Conservation (phyloP, 1,284 basidiomycete genomes). For the Ceratobasidium sp. region DNA sequence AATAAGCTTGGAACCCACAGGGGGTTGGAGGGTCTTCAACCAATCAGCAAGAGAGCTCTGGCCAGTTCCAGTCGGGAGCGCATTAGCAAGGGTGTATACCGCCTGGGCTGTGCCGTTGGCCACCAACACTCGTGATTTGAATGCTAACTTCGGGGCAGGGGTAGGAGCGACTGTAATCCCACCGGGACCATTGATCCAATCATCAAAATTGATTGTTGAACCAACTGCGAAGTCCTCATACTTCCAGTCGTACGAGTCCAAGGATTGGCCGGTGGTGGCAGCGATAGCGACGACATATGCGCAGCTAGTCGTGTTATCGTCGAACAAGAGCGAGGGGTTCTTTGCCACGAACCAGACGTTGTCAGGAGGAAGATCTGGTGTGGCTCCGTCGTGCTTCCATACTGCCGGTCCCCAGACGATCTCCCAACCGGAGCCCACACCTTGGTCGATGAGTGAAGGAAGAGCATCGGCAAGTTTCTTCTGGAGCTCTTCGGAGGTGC, state of each 20-base stretch:
- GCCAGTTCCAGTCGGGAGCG: no score
- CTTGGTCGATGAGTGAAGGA: background rate
- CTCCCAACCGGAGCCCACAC: slow-evolving; percentile 2
- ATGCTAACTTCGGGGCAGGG: no score
- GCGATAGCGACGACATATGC: slow-evolving; percentile 42
- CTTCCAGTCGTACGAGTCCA: background rate
- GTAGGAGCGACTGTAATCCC: background rate
- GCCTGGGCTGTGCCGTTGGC: background rate
- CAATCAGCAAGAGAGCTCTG: background rate
- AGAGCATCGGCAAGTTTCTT: background rate
- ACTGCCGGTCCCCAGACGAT: slow-evolving; percentile 37
- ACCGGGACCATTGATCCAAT: background rate
- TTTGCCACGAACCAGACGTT: slow-evolving; percentile 43
- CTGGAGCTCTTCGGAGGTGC: slow-evolving; percentile 1
- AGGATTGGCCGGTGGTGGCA: background rate
- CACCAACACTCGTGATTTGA: no score
- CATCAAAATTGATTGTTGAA: background rate
- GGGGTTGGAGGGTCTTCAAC: background rate
- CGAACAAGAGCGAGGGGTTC: background rate
- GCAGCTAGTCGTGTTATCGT: background rate
- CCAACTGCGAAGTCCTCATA: slow-evolving; percentile 14
- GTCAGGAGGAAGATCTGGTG: background rate
- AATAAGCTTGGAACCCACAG: slow-evolving; percentile 2
- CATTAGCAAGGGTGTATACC: background rate
- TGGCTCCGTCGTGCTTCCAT: slow-evolving; percentile 8